phyloP scores from a whole-genome alignment of 202 grass and related monocot species.

The Carex arenaria region DNA sequence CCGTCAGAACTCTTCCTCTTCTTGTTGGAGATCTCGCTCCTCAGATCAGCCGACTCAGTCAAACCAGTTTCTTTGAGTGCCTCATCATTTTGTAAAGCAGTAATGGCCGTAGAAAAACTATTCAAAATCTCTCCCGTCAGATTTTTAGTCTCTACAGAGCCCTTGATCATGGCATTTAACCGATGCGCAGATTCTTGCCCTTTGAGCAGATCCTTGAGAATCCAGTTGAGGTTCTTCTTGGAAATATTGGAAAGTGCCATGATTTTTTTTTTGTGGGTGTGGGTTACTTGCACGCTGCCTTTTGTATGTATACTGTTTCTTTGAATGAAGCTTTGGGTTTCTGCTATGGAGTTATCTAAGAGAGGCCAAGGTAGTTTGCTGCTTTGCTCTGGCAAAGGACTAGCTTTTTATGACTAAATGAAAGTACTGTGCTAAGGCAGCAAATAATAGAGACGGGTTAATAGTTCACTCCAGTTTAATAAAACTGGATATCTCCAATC shows the following conservation, averaged over 20 bases:
- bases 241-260: conserved; percentile 1
- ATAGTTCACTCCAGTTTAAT: not conserved
- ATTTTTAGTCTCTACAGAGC: conserved; percentile 16
- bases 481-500: not conserved
- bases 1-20: conserved; percentile 33
- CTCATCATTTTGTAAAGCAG: conserved; percentile 13
- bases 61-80: not conserved
- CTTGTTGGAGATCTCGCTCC: conserved; percentile 41
- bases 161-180: conserved; percentile 31
- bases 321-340: not conserved
- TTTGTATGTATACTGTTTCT: not conserved
- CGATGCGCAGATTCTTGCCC: conserved; percentile 29
- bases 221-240: not conserved
- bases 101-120: conserved; percentile 37
- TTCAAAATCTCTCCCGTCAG: conserved; percentile 44
- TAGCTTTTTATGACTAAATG: not conserved
- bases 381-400: not conserved
- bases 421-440: not conserved
- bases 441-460: not conserved
- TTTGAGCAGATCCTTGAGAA: conserved; percentile 35
- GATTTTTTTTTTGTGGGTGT: not conserved
- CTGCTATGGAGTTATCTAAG: not conserved
- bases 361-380: not conserved
- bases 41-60: conserved; percentile 9
- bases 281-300: not conserved